Evolutionary conservation across 257 asterid genomes (phyloP), one percentile per base, ranked within the genome.

Genomic region (Ehretia macrophylla): DNA sequence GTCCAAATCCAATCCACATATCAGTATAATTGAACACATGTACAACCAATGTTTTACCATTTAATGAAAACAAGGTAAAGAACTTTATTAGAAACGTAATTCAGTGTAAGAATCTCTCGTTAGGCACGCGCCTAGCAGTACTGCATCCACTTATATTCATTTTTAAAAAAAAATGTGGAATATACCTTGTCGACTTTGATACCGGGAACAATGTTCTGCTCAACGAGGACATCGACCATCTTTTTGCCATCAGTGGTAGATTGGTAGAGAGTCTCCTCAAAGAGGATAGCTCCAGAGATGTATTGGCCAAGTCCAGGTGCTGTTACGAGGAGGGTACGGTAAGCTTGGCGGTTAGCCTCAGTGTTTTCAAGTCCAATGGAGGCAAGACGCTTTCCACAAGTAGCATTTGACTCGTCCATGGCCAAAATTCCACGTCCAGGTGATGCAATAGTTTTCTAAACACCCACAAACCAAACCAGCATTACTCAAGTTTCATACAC

Each of bases 331-430:
- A 90, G 84, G 17, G 97, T 90, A 5, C 97, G 79, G 77, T 75
- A 84, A 11, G 97, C 96, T 61, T 90, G 95, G 50, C 97, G 90
- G 81, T 86, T 90, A 1, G 95, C 96, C 85, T 90, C 97, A 0
- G 97, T 90, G 90, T 90, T 90, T 60, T 90, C 97, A 18, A 90
- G 77, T 27, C 97, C 96, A 16, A 90, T 90, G 19, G 97, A 90
- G 12, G 93, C 95, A 55, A 86, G 59, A 60, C 95, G 93, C 81
- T 90, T 86, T 1, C 97, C 95, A 44, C 97, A 90, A 13, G 96
- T 90, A 14, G 97, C 97, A 13, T 90, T 90, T 1, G 97, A 90
- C 62, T 90, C 96, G 35, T 90, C 97, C 93, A 90, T 90, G 55
- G 97, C 97, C 68, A 90, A 71, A 56, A 90, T 88, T 19, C 97